Conservation (phyloP, 371 early-diverging fungal genomes). For the Rhizopus stolonifer region DNA sequence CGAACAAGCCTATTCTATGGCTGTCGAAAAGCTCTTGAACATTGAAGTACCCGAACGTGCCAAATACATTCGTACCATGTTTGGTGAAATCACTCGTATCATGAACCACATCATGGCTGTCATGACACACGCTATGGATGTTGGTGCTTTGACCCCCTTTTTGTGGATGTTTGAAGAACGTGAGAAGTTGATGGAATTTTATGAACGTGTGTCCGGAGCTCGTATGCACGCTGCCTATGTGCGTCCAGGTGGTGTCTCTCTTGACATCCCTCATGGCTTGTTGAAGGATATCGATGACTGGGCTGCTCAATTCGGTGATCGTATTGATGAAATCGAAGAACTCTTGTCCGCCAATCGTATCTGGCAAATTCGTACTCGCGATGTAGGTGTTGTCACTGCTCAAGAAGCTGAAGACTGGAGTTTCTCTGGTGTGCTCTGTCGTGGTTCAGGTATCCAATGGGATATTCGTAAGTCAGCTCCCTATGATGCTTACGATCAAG, state of each 20-base stretch:
- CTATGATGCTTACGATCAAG: conserved; percentile 92
- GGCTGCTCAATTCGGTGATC: conserved; percentile 85
- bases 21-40: conserved; percentile 97
- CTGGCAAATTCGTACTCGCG: conserved; percentile 90
- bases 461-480: conserved; percentile 94
- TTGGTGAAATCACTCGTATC: conserved; percentile 96
- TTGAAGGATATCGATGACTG: conserved; percentile 94
- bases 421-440: conserved; percentile 94
- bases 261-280: conserved; percentile 91
- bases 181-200: conserved; percentile 97
- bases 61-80: conserved; percentile 95
- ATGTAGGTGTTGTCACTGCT: conserved; percentile 83
- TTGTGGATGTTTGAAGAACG: conserved; percentile 99
- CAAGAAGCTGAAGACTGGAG: conserved; percentile 90
- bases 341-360: conserved; percentile 91
- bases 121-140: conserved; percentile 95
- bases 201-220: conserved; percentile 97
- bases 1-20: conserved; percentile 93
- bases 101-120: conserved; percentile 98
- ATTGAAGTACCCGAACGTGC: conserved; percentile 94
- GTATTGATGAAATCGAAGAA: conserved; percentile 95
- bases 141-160: conserved; percentile 97
- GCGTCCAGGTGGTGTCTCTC: conserved; percentile 95
- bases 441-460: conserved; percentile 92
- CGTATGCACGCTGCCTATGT: conserved; percentile 98